Conservation (phyloP, 2,329 filamentous ascomycete genomes). For the Colletotrichum viniferum region DNA sequence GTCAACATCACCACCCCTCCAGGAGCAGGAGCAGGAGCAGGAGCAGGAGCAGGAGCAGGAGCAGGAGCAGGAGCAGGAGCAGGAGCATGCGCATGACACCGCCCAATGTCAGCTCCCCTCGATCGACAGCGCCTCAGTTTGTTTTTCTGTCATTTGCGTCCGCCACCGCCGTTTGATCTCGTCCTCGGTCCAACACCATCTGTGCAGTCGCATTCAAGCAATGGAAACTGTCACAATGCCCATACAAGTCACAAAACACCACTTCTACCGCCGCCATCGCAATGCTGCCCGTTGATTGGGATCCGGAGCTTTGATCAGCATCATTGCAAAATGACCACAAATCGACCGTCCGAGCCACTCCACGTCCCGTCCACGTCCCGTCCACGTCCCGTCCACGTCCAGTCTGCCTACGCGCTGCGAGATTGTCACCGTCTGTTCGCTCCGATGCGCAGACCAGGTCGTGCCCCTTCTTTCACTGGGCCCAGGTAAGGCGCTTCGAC, state of each 20-base stretch:
- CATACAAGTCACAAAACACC: neutral
- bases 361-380: neutral
- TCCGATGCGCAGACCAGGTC: neutral
- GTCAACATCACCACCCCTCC: neutral
- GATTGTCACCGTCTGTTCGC: constrained; percentile 12
- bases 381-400: neutral
- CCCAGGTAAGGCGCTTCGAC: neutral
- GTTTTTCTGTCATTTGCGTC: neutral
- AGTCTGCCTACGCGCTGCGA: neutral
- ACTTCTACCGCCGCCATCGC: neutral
- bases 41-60: neutral
- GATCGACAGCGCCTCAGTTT: neutral
- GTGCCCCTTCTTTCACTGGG: neutral
- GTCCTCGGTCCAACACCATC: neutral
- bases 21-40: neutral
- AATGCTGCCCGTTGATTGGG: neutral
- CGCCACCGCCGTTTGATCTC: neutral
- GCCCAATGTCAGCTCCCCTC: neutral
- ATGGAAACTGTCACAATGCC: neutral
- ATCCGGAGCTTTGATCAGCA: neutral
- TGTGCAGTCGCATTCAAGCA: neutral
- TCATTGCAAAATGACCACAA: neutral
- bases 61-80: neutral
- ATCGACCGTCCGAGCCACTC: neutral
- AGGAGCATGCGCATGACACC: neutral